Evolutionary conservation across 83 land plant genomes (phyloP).

Genomic region (Picea mariana): DNA sequence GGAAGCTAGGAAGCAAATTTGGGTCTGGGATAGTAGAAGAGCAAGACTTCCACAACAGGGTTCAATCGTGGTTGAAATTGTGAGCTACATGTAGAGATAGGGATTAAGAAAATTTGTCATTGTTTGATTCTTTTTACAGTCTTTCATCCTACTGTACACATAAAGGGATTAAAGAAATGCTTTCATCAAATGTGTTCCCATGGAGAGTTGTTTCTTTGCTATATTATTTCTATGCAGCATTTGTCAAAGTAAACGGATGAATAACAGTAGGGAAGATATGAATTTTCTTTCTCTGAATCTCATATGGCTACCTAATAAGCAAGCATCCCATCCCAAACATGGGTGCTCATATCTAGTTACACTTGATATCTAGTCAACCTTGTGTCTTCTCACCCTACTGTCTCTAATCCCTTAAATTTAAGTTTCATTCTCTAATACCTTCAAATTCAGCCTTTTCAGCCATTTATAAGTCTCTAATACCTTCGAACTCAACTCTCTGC

Average conservation of each 20-base stretch:
- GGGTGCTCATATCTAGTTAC: too few relatives aligned
- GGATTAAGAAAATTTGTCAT: constrained; percentile 5
- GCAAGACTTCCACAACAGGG: constrained; percentile 10
- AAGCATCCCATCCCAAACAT: too few relatives aligned
- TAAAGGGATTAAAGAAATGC: constrained; percentile 3
- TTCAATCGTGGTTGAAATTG: constrained; percentile 10
- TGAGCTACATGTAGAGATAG: constrained; percentile 1
- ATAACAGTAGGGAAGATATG: neutral
- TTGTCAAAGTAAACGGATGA: neutral
- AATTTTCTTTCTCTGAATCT: too few relatives aligned
- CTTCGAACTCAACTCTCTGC: neutral
- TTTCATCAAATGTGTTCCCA: neutral
- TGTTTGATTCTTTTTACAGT: constrained; percentile 17
- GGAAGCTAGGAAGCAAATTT: constrained; percentile 8
- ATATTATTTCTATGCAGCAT: constrained; percentile 6
- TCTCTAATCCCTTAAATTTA: too few relatives aligned
- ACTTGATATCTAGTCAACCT: too few relatives aligned
- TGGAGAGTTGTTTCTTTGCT: neutral
- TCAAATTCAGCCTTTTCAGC: neutral
- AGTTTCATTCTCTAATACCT: too few relatives aligned
- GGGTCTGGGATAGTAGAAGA: neutral
- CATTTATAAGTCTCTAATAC: neutral
- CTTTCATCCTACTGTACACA: constrained; percentile 13
- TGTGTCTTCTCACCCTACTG: too few relatives aligned
- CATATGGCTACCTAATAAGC: too few relatives aligned